Evolutionary conservation across 2,329 filamentous ascomycete genomes (phyloP).

Genomic region (Beauveria bassiana): DNA sequence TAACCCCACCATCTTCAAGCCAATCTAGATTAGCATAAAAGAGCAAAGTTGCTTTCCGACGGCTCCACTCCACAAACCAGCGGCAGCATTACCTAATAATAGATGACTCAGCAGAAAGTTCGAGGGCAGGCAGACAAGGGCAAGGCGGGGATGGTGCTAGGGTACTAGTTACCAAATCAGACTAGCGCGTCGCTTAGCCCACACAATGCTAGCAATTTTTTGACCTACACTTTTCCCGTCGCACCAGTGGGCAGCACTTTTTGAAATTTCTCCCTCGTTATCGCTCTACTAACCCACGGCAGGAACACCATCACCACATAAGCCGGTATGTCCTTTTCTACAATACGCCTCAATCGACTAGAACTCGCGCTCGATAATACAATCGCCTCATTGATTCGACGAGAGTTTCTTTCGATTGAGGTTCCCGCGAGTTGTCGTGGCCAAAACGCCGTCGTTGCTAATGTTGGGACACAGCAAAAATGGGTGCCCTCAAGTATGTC

Average conservation of each 20-base stretch:
- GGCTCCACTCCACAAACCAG: neutral
- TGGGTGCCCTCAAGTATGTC: slow-evolving; percentile 99
- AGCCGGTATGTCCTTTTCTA: slow-evolving; percentile 27
- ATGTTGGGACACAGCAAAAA: slow-evolving; percentile 50
- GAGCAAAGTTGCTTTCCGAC: neutral
- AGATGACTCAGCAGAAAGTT: slow-evolving; percentile 8
- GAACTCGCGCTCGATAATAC: slow-evolving; percentile 2
- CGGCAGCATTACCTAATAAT: slow-evolving; percentile 23
- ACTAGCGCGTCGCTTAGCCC: slow-evolving; percentile 30
- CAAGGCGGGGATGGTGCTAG: slow-evolving; percentile 23
- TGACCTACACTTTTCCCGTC: slow-evolving; percentile 24
- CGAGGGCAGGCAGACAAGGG: slow-evolving; percentile 3
- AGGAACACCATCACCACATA: slow-evolving; percentile 27
- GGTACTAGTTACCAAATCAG: slow-evolving; percentile 17
- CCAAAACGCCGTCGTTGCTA: slow-evolving; percentile 17
- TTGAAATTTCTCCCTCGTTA: slow-evolving; percentile 24
- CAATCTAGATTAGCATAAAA: neutral
- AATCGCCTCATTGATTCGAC: neutral
- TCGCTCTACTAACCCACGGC: slow-evolving; percentile 29
- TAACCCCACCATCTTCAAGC: neutral
- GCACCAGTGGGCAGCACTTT: slow-evolving; percentile 12
- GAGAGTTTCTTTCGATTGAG: slow-evolving; percentile 4
- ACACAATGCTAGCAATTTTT: slow-evolving; percentile 29
- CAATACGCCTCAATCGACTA: slow-evolving; percentile 1
- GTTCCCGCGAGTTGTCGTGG: neutral